Percentiles rank a stretch among this genome's conserved stretches.
Evolutionary conservation across 345 rosid species (phyloP).

Genomic region (Eucalyptus rudis): DNA sequence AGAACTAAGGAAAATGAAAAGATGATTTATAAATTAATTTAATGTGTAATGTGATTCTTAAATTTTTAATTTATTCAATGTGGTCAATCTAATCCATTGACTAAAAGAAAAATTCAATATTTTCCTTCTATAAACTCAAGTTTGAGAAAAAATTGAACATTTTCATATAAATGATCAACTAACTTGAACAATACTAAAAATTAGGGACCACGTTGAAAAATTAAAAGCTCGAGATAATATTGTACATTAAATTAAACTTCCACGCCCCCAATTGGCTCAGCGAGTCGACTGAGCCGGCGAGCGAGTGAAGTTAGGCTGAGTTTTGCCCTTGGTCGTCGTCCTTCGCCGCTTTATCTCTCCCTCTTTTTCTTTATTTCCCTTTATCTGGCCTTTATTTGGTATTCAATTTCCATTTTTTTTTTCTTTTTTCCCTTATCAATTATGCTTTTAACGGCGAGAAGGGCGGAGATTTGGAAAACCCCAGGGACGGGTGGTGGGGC

Average conservation of each 20-base stretch:
- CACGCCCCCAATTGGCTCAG: not conserved
- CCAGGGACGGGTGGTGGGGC: not conserved
- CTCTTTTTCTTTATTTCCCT: not conserved
- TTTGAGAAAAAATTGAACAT: accelerated
- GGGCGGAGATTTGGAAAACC: conserved; percentile 11
- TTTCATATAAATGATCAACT: accelerated
- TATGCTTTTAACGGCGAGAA: conserved; percentile 29
- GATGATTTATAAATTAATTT: no score
- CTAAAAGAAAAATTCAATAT: no score
- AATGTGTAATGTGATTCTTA: accelerated
- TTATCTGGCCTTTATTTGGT: not conserved
- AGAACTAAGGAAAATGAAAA: not conserved
- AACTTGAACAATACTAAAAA: no score
- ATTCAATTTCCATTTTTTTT: not conserved
- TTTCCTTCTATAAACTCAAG: not conserved
- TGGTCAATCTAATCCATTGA: accelerated
- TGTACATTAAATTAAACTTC: no score
- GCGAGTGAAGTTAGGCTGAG: not conserved
- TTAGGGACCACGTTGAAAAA: accelerated
- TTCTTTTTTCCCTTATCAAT: not conserved
- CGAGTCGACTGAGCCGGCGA: not conserved
- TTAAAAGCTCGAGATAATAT: no score
- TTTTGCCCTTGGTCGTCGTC: not conserved
- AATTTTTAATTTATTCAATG: accelerated
- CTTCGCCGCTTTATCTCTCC: not conserved